Conservation (phyloP, 129 eudicot genomes). For the Pittosporum tobira region DNA sequence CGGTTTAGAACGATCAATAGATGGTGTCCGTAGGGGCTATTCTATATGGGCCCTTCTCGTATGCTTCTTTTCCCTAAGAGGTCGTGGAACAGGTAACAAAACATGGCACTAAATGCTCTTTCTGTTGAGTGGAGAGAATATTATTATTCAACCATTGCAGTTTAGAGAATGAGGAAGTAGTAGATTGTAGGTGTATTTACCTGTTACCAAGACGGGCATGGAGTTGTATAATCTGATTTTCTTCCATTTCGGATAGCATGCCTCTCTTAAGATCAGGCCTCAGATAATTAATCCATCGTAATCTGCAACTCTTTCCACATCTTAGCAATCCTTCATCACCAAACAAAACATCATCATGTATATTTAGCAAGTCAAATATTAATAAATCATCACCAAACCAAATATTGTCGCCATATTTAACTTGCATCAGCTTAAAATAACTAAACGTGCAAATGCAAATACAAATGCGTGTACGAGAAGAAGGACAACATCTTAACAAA, state of each 20-base stretch:
- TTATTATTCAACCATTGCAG: too few species aligned
- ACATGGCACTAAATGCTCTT: too few species aligned
- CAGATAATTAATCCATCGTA: constrained; percentile 78
- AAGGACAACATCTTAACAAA: not conserved
- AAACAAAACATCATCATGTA: not conserved
- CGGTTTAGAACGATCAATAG: too few species aligned
- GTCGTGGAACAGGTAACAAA: too few species aligned
- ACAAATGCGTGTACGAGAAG: too few species aligned
- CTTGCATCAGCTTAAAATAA: too few species aligned
- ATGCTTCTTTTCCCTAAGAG: too few species aligned
- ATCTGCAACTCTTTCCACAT: constrained; percentile 76
- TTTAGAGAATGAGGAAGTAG: not conserved
- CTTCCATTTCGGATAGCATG: constrained; percentile 50
- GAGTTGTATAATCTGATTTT: constrained; percentile 56
- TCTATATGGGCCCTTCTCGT: too few species aligned
- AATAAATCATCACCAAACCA: not conserved
- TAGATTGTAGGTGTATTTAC: constrained; percentile 20
- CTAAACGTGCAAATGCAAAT: too few species aligned
- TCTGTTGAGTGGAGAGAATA: too few species aligned
- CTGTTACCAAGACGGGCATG: constrained; percentile 75
- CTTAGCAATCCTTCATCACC: constrained; percentile 49
- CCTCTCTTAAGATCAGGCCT: constrained; percentile 83
- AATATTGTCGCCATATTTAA: too few species aligned
- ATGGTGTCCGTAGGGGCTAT: too few species aligned
- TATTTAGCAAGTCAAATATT: not conserved